phyloP scores from a whole-genome alignment of 2,329 filamentous ascomycete genomes.

The Aspergillus sp. region DNA sequence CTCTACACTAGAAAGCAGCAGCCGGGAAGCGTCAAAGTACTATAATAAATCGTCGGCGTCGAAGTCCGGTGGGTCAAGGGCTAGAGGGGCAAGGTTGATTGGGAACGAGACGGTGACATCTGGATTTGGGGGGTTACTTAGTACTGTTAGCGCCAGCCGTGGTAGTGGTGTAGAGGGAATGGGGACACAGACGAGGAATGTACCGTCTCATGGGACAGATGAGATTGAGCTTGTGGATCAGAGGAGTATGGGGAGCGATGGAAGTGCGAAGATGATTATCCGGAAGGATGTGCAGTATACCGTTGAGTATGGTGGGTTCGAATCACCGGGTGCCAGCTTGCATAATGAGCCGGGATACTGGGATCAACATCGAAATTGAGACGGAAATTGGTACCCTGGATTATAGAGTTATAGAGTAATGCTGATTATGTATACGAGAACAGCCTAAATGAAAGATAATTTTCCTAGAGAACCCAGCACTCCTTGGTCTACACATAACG shows the following conservation, averaged over 20 bases:
- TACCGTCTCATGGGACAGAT: background rate
- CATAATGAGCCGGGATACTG: background rate
- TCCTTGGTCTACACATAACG: background rate
- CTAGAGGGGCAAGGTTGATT: background rate
- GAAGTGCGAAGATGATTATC: slow-evolving; percentile 31
- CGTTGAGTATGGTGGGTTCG: slow-evolving; percentile 25
- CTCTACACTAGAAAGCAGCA: slow-evolving; percentile 28
- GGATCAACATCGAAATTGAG: background rate
- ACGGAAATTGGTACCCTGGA: background rate
- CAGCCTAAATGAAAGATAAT: background rate
- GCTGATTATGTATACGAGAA: background rate
- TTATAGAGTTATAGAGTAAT: background rate
- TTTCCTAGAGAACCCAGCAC: background rate
- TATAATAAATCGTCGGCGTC: slow-evolving; percentile 15
- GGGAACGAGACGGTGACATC: background rate
- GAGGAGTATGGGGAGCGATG: slow-evolving; percentile 13
- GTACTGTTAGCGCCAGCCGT: background rate
- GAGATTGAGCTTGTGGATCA: slow-evolving; percentile 17
- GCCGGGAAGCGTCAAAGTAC: slow-evolving; percentile 16
- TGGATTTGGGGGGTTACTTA: background rate
- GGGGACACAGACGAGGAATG: background rate
- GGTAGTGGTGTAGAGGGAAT: background rate
- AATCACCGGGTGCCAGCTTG: background rate
- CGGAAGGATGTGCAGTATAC: slow-evolving; percentile 34
- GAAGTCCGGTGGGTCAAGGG: slow-evolving; percentile 14